Evolutionary conservation across 257 asterid species (phyloP).

Genomic region (Nyctanthes arbortristis): DNA sequence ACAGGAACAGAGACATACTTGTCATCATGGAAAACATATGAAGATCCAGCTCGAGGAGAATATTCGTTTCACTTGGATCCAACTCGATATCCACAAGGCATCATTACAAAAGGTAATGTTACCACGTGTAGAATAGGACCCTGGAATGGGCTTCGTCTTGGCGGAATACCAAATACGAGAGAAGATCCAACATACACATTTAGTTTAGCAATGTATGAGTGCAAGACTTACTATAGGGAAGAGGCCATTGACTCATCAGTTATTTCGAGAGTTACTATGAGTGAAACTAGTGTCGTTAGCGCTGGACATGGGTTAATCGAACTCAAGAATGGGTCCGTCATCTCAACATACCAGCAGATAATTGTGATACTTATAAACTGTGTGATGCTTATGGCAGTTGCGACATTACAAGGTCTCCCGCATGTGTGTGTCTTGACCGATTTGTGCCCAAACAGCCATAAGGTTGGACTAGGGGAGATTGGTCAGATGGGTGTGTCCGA

Average conservation of each 20-base stretch:
- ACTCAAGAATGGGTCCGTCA: constrained; percentile 29
- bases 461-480: constrained; percentile 18
- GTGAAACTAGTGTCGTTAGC: constrained; percentile 18
- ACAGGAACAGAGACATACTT: constrained; percentile 34
- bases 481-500: constrained; percentile 33
- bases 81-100: constrained; percentile 32
- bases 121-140: constrained; percentile 34
- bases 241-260: constrained; percentile 11
- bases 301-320: constrained; percentile 31
- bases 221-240: constrained; percentile 10
- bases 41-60: constrained; percentile 47
- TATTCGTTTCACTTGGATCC: constrained; percentile 26
- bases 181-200: background rate
- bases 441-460: constrained; percentile 30
- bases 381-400: constrained; percentile 52
- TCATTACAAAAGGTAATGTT: constrained; percentile 3
- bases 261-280: constrained; percentile 11
- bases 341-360: constrained; percentile 25
- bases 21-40: constrained; percentile 41
- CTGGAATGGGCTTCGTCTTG: constrained; percentile 40
- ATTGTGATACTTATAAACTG: constrained; percentile 34
- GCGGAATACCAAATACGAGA: constrained; percentile 20
- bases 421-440: constrained; percentile 38
- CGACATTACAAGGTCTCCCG: constrained; percentile 15
- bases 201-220: background rate